Evolutionary conservation across 2,329 filamentous ascomycete species (phyloP).

Genomic region (Ascochyta clinopodiicola): DNA sequence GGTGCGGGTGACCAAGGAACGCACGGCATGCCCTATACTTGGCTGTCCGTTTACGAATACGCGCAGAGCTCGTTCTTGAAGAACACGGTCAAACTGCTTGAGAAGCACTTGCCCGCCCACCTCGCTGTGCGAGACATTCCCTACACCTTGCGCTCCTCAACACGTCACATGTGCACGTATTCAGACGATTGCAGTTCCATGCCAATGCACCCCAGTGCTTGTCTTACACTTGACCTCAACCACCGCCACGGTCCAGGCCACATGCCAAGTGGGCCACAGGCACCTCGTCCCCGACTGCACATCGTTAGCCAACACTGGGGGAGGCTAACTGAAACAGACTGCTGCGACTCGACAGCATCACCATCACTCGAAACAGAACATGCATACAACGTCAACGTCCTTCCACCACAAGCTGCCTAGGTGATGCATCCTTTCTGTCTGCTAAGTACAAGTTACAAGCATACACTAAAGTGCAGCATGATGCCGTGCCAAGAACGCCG

Average conservation of each 20-base stretch:
- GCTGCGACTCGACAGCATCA: background rate
- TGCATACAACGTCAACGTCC: background rate
- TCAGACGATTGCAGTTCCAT: constrained; percentile 14
- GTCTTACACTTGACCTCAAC: constrained; percentile 10
- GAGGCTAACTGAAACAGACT: background rate
- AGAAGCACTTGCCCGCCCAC: background rate
- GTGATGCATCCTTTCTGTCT: background rate
- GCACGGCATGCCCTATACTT: constrained; percentile 15
- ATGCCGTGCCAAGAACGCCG: constrained; percentile 8
- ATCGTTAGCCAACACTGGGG: background rate
- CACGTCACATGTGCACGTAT: background rate
- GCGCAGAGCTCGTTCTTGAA: background rate
- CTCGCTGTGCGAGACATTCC: background rate
- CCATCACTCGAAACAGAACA: background rate
- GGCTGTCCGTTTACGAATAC: constrained; percentile 11
- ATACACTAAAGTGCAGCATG: constrained; percentile 10
- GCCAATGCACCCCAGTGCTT: background rate
- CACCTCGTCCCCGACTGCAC: constrained; percentile 4
- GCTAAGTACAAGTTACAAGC: constrained; percentile 2
- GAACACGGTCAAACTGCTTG: background rate
- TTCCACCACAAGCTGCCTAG: background rate
- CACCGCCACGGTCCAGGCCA: constrained; percentile 6
- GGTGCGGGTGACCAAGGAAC: constrained; percentile 12
- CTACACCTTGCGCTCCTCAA: background rate
- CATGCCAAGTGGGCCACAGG: constrained; percentile 10